Percentiles rank a stretch among this genome's conserved stretches.
phyloP scores from a whole-genome alignment of 202 grass and related monocot species.

The Digitaria exilis region DNA sequence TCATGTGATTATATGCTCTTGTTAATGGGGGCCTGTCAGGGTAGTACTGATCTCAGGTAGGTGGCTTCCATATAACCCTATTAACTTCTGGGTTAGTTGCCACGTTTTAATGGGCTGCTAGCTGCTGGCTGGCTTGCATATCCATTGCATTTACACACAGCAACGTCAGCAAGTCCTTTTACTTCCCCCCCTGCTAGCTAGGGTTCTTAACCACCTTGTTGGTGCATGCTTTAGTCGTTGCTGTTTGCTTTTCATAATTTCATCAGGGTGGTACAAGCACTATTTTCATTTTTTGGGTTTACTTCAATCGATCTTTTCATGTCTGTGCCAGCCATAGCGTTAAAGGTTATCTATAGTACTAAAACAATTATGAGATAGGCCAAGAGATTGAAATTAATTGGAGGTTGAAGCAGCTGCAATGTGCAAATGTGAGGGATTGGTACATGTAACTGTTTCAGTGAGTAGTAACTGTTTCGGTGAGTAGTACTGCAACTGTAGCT shows the following conservation, averaged over 20 bases:
- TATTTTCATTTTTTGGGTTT: neutral
- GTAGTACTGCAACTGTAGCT: neutral
- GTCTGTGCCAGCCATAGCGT: neutral
- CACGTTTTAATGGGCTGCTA: slow-evolving; percentile 25
- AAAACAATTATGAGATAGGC: slow-evolving; percentile 6
- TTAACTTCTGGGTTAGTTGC: slow-evolving; percentile 32
- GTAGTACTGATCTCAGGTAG: slow-evolving; percentile 32
- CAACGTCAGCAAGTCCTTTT: neutral
- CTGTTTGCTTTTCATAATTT: neutral
- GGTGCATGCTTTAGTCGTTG: slow-evolving; percentile 11
- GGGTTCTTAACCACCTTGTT: neutral
- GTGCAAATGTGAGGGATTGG: neutral
- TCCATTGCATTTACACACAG: slow-evolving; percentile 19
- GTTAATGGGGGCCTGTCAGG: slow-evolving; percentile 15
- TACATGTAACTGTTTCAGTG: neutral
- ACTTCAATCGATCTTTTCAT: slow-evolving; percentile 18
- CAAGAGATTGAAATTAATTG: slow-evolving; percentile 6
- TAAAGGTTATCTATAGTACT: neutral
- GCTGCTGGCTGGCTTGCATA: slow-evolving; percentile 1
- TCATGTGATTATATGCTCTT: slow-evolving; percentile 45
- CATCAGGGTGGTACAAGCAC: neutral
- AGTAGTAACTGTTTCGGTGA: too few species aligned
- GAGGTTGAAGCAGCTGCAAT: slow-evolving; percentile 1
- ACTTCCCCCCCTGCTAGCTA: neutral
- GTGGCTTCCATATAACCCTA: slow-evolving; percentile 6